phyloP scores from a whole-genome alignment of 257 asterid species.

The Buddleja alternifolia region DNA sequence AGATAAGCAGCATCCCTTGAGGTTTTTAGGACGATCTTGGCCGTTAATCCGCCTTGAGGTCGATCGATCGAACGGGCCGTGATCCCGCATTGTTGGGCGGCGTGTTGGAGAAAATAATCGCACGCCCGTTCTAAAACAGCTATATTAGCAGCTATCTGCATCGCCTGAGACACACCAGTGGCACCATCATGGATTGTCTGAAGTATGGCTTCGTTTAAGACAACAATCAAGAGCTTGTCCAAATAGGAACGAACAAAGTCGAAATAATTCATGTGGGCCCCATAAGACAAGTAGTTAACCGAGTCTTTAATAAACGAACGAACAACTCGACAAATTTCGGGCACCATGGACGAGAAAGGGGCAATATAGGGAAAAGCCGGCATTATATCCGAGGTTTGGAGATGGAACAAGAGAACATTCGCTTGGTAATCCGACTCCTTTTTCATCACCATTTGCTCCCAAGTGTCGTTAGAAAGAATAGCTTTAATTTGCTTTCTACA shows the following conservation, averaged over 20 bases:
- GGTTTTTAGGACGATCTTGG: conserved; percentile 83
- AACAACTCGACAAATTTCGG: conserved; percentile 82
- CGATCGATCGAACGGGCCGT: conserved; percentile 78
- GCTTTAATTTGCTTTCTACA: conserved; percentile 69
- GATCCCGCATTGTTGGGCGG: conserved; percentile 97
- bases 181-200: conserved; percentile 57
- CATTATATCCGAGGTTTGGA: conserved; percentile 89
- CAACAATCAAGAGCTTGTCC: conserved; percentile 85
- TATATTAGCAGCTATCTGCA: conserved; percentile 95
- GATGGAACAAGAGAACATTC: conserved; percentile 82
- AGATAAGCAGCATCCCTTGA: conserved; percentile 91
- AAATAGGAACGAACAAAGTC: conserved; percentile 77
- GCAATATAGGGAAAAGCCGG: conserved; percentile 96
- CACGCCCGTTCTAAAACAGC: conserved; percentile 89
- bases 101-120: conserved; percentile 90
- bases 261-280: conserved; percentile 76
- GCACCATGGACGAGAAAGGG: conserved; percentile 87
- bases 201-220: conserved; percentile 72
- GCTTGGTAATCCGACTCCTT: conserved; percentile 92
- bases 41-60: conserved; percentile 76
- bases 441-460: conserved; percentile 87
- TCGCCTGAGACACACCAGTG: conserved; percentile 82
- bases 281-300: conserved; percentile 74
- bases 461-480: conserved; percentile 54
- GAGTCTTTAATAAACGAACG: conserved; percentile 85